A percentile compares a stretch with the other conserved stretches of the same genome.
These are phyloP conservation scores for Wickerhamiella pararugosa DNA, from an alignment of 1,139 yeast genomes.

Conservation along the genomic window DNA sequence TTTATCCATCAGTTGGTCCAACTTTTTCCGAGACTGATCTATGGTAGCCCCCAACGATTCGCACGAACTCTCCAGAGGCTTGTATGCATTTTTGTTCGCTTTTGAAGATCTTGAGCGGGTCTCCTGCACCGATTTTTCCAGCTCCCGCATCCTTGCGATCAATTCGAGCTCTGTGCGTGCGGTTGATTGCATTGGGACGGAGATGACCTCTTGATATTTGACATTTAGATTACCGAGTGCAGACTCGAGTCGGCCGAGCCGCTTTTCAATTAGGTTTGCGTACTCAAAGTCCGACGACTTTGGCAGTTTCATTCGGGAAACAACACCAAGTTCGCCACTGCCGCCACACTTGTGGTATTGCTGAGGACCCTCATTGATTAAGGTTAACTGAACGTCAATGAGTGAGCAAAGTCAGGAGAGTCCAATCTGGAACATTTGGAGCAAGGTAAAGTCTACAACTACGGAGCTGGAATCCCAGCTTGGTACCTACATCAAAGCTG, in stretches of 20 bases:
- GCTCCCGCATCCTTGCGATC: background rate
- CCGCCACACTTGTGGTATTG: background rate
- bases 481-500: conserved; percentile 3
- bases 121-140: background rate
- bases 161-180: background rate
- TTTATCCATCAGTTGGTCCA: conserved; percentile 12
- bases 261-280: background rate
- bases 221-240: conserved; percentile 3
- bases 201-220: conserved; percentile 1
- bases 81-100: background rate
- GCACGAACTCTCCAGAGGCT: background rate
- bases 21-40: conserved; percentile 12
- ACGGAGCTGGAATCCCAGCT: conserved; percentile 3
- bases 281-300: conserved; percentile 3
- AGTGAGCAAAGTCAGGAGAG: too few relatives aligned
- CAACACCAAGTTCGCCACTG: background rate
- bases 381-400: too few relatives aligned
- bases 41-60: background rate
- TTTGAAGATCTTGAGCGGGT: background rate
- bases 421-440: conserved; percentile 5
- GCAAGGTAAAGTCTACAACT: conserved; percentile 1
- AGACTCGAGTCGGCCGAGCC: background rate
- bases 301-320: conserved; percentile 3
- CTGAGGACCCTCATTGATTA: background rate
- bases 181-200: background rate